These are phyloP conservation scores for Waltergamsia citrina DNA, from an alignment of 2,329 filamentous ascomycete genomes.

Conservation along the genomic window DNA sequence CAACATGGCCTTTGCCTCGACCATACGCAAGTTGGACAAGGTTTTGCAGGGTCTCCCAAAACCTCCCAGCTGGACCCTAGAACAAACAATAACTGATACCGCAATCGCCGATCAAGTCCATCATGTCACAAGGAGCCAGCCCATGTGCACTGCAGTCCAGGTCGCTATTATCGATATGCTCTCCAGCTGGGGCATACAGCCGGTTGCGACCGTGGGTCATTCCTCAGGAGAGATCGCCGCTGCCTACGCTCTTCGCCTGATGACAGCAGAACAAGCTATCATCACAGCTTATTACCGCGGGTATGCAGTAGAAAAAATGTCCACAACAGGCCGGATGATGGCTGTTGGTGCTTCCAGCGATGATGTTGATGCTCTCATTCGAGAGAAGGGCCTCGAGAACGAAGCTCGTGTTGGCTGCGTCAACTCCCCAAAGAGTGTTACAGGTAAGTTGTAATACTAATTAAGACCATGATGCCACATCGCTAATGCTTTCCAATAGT, in stretches of 20 bases:
- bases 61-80: slow-evolving; percentile 9
- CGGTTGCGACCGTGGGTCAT: slow-evolving; percentile 23
- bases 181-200: slow-evolving; percentile 15
- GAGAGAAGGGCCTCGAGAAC: background rate
- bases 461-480: no score
- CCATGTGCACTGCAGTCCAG: slow-evolving; percentile 8
- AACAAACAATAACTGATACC: slow-evolving; percentile 10
- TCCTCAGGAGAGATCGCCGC: slow-evolving; percentile 29
- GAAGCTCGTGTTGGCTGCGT: slow-evolving; percentile 14
- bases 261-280: slow-evolving; percentile 25
- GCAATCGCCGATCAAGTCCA: slow-evolving; percentile 7
- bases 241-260: slow-evolving; percentile 21
- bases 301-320: slow-evolving; percentile 5
- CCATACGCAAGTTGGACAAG: slow-evolving; percentile 1
- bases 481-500: no score
- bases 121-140: slow-evolving; percentile 17
- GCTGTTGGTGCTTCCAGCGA: slow-evolving; percentile 18
- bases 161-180: slow-evolving; percentile 24
- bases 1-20: background rate
- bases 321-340: slow-evolving; percentile 17
- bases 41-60: background rate
- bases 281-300: slow-evolving; percentile 29
- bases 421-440: slow-evolving; percentile 25
- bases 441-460: no score
- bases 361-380: slow-evolving; percentile 4